phyloP scores from a whole-genome alignment of 2,329 filamentous ascomycete genomes.

The Hirsutella minnesotensis region DNA sequence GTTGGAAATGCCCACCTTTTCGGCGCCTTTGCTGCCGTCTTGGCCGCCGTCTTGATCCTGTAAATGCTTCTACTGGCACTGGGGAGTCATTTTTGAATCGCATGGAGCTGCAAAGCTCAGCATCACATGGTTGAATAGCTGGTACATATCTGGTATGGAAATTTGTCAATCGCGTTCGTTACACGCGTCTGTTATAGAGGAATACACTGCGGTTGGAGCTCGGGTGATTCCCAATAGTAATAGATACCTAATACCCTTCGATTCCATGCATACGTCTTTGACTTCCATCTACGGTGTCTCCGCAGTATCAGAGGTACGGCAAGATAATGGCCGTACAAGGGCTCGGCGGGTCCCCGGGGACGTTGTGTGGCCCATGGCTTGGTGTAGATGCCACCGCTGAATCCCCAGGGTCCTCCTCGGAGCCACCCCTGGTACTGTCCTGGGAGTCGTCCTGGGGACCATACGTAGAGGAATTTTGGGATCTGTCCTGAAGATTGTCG shows the following conservation, averaged over 20 bases:
- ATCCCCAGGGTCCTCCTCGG: no score
- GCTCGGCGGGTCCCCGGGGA: no score
- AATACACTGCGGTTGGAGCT: neutral
- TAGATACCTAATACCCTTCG: neutral
- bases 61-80: slow-evolving; percentile 9
- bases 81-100: neutral
- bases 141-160: neutral
- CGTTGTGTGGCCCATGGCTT: no score
- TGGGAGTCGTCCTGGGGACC: no score
- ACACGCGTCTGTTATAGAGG: neutral
- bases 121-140: slow-evolving; percentile 1
- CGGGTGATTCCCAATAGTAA: neutral
- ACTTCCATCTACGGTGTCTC: no score
- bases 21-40: slow-evolving; percentile 17
- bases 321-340: no score
- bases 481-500: no score
- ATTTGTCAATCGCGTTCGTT: neutral
- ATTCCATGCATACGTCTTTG: no score
- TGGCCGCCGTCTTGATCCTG: slow-evolving; percentile 20
- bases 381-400: no score
- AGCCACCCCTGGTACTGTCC: no score
- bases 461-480: no score
- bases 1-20: slow-evolving; percentile 8
- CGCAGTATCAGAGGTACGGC: no score
- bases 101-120: neutral